These are phyloP conservation scores for Avicennia marina DNA, from an alignment of 257 asterid species.

Conservation along the genomic window DNA sequence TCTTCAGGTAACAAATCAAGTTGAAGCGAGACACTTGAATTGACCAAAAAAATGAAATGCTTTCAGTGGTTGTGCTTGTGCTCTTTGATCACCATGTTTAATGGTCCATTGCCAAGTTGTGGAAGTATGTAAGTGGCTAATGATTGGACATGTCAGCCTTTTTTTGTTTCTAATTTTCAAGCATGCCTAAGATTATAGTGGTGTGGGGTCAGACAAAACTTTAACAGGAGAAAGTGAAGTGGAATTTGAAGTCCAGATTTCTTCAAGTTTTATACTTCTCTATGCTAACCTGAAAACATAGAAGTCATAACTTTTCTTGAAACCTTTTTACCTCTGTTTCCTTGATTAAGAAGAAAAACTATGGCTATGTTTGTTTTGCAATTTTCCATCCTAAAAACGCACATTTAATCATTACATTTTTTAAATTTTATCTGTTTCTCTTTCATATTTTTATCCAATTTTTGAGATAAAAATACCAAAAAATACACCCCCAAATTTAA, in stretches of 20 bases:
- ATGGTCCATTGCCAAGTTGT: conserved; percentile 2
- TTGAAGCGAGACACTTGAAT: conserved; percentile 8
- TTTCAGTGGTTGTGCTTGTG: conserved; percentile 14
- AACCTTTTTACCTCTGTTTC: not conserved
- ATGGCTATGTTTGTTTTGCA: too few species aligned
- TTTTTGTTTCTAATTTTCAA: not conserved
- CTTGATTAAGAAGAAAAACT: not conserved
- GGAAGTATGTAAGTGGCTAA: conserved; percentile 35
- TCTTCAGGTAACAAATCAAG: conserved; percentile 12
- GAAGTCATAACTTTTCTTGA: not conserved
- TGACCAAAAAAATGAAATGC: conserved; percentile 24
- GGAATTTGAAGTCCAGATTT: not conserved
- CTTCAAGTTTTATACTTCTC: not conserved
- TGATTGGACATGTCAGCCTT: conserved; percentile 1
- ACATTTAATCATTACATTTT: too few species aligned
- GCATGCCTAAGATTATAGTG: not conserved
- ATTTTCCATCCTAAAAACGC: too few species aligned
- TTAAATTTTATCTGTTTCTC: too few species aligned
- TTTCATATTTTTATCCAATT: too few species aligned
- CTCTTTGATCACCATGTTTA: conserved; percentile 20
- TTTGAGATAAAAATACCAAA: too few species aligned
- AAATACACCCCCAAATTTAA: too few species aligned
- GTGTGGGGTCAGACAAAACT: not conserved
- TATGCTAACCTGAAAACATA: not conserved
- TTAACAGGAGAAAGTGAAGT: not conserved